A percentile compares a stretch with the other conserved stretches of the same genome.
Evolutionary conservation across 2,329 filamentous ascomycete genomes (phyloP).

Genomic region (Xylaria sp.): DNA sequence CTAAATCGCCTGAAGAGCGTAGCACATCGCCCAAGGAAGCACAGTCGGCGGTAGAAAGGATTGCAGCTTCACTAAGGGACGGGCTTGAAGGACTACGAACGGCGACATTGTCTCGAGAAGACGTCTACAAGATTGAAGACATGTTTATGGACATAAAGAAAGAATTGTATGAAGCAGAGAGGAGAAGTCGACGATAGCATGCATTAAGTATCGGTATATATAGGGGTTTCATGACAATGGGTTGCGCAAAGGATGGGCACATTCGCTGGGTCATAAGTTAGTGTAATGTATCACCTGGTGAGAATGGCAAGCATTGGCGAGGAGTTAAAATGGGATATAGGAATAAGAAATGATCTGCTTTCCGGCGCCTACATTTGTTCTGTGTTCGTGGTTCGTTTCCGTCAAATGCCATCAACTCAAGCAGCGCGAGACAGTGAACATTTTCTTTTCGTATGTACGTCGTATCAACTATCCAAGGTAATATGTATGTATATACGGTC

Average conservation of each 20-base stretch:
- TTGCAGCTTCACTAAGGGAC: slow-evolving; percentile 64
- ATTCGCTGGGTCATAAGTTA: slow-evolving; percentile 10
- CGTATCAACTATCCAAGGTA: not conserved
- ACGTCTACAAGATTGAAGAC: slow-evolving; percentile 79
- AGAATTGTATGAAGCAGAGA: slow-evolving; percentile 77
- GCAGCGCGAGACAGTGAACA: not conserved
- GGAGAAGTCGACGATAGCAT: slow-evolving; percentile 57
- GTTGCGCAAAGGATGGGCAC: slow-evolving; percentile 8
- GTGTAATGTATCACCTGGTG: slow-evolving; percentile 25
- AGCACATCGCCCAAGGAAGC: slow-evolving; percentile 39
- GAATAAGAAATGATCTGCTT: not conserved
- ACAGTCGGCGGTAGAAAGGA: slow-evolving; percentile 57
- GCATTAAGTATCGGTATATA: slow-evolving; percentile 22
- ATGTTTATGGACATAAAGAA: slow-evolving; percentile 81
- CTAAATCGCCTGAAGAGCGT: not conserved
- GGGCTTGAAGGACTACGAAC: slow-evolving; percentile 70
- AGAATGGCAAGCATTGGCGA: slow-evolving; percentile 29
- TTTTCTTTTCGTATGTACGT: not conserved
- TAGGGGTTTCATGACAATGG: slow-evolving; percentile 25
- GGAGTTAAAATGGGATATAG: slow-evolving; percentile 31
- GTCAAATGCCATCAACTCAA: not conserved
- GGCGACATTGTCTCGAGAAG: slow-evolving; percentile 69
- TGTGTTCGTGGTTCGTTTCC: not conserved
- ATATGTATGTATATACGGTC: slow-evolving; percentile 17
- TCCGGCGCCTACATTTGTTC: not conserved